Conservation (phyloP, 108 stramenopile species). For the Nitzschia sp. region DNA sequence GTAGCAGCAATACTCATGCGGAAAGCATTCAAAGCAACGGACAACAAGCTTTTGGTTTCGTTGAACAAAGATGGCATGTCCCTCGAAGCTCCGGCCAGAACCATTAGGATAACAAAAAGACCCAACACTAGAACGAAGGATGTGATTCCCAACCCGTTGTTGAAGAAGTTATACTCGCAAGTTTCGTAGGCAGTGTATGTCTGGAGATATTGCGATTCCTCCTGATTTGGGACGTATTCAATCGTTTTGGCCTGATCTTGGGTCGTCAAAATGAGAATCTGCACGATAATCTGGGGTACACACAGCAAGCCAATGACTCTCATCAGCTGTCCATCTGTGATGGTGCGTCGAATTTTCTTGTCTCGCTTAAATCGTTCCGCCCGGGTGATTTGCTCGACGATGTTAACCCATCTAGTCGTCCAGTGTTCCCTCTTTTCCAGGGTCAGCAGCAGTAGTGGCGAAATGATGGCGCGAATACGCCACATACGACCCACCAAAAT, state of each 20-base stretch:
- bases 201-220: background rate
- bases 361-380: background rate
- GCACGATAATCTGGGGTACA: constrained; percentile 27
- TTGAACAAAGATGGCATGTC: constrained; percentile 31
- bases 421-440: constrained; percentile 25
- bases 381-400: background rate
- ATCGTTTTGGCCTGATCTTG: background rate
- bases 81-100: constrained; percentile 3
- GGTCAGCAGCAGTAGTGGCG: constrained; percentile 18
- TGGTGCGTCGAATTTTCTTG: constrained; percentile 9
- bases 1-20: background rate
- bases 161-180: constrained; percentile 11
- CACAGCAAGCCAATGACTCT: constrained; percentile 19
- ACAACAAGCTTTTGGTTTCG: constrained; percentile 15
- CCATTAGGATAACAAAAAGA: background rate
- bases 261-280: constrained; percentile 5
- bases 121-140: background rate
- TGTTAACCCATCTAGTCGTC: constrained; percentile 10
- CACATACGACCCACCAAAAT: constrained; percentile 35
- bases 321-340: constrained; percentile 17
- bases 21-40: background rate
- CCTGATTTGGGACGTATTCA: background rate
- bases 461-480: constrained; percentile 29
- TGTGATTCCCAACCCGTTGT: constrained; percentile 9
- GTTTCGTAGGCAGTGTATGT: background rate